These are phyloP conservation scores for Trichoderma sp. DNA, from an alignment of 2,329 filamentous ascomycete species.

Conservation along the genomic window DNA sequence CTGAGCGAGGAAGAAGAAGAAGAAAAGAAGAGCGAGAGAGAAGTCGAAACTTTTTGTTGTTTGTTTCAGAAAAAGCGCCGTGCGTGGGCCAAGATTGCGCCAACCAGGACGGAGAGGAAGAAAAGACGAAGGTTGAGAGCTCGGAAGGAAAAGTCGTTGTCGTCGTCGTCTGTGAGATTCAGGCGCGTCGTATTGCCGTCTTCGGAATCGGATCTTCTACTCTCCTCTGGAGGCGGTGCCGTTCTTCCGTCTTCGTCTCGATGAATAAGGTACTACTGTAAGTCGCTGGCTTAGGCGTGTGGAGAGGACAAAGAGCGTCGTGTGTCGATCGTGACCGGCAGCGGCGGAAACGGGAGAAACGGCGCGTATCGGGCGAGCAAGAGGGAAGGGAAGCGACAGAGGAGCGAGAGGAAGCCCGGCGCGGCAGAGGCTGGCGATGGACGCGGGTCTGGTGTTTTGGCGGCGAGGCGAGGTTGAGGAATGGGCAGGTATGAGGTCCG, in stretches of 20 bases:
- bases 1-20: neutral
- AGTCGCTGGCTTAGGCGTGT: conserved; percentile 14
- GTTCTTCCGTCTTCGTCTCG: conserved; percentile 5
- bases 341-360: conserved; percentile 5
- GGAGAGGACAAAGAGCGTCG: neutral
- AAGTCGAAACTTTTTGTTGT: neutral
- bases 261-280: too few species aligned
- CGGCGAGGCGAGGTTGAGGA: neutral
- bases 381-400: neutral
- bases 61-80: conserved; percentile 22
- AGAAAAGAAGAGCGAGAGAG: neutral
- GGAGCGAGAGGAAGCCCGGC: conserved; percentile 21
- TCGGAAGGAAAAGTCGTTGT: neutral
- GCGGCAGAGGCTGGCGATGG: conserved; percentile 16
- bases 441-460: conserved; percentile 20
- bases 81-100: conserved; percentile 4
- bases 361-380: neutral
- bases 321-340: neutral
- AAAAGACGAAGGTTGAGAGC: too few species aligned
- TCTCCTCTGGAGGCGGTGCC: neutral
- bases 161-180: neutral
- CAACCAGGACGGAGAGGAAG: neutral
- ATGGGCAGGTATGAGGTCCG: neutral
- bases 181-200: neutral
- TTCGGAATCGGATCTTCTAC: neutral